Base-by-base conservation (phyloP, 768 basidiomycete species). In the Boletellus emodensis region DNA sequence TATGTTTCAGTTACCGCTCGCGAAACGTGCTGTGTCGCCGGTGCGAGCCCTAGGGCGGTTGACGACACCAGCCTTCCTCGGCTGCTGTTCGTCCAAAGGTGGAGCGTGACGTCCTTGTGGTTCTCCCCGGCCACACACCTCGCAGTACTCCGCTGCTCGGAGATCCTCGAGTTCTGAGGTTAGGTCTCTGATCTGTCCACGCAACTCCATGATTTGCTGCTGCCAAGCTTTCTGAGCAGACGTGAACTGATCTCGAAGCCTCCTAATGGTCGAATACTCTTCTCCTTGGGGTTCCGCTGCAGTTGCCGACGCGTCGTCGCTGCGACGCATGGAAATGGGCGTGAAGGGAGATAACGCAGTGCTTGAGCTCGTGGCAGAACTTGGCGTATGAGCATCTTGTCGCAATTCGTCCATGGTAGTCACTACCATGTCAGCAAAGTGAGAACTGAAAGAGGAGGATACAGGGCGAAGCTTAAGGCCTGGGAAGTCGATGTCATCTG, bases 141-240 rank as follows among this genome's bases (percentile, higher is more conserved):
- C 71, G 63, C 88, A 91, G 49, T 77, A 79, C 36, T 75, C 75
- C 14, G 57, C 63, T 24, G 66, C 67, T 41, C 75, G 80, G 37
- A 83, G 67, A 22, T 75, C 77, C 32, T 84, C 82, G 32, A 91
- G 63, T 63, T 90, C 85, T 17, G 77, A 73, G 55, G 85, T 83
- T 50, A 92, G 71, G 62, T 85, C 83, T 42, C 79, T 78, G 40
- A 91, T 78, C 62, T 87, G 85, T 12, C 79, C 78, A 61, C 87
- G 87, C 44, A 91, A 70, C 60, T 90, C 88, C 83, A 78, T 82
- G 44, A 89, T 77, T 51, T 86, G 83, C 50, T 74, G 78, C 59
- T 87, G 84, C 84, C 85, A 89, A 18, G 77, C 78, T 55, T 77
- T 75, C 47, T 83, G 81, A 22, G 82, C 68, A 9, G 72, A 71